These are phyloP conservation scores for Ottelia alismoides DNA, from an alignment of 106 monocot genomes.

Conservation along the genomic window DNA sequence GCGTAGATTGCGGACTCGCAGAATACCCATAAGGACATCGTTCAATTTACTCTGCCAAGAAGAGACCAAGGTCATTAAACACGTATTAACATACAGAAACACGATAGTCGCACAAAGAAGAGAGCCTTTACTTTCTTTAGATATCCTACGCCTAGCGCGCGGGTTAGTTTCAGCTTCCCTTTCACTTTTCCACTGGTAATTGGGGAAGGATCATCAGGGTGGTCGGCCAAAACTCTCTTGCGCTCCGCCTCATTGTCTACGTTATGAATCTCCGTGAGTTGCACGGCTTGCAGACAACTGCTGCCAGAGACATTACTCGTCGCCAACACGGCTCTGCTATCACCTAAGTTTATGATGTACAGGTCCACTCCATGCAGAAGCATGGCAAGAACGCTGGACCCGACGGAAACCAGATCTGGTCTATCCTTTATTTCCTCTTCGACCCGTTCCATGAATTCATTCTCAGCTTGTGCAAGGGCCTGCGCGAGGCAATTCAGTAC, in stretches of 20 bases:
- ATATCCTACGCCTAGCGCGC: conserved; percentile 88
- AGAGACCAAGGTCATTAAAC: background rate
- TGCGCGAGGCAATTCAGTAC: conserved; percentile 43
- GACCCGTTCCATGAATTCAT: conserved; percentile 58
- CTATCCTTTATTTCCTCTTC: conserved; percentile 80
- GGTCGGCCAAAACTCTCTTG: conserved; percentile 42
- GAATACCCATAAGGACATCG: conserved; percentile 81
- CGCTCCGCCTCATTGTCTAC: conserved; percentile 49
- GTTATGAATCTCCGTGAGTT: conserved; percentile 61
- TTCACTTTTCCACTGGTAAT: conserved; percentile 52
- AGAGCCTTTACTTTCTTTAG: conserved; percentile 51
- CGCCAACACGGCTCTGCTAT: conserved; percentile 87
- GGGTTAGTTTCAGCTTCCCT: conserved; percentile 71
- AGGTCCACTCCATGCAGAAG: conserved; percentile 66
- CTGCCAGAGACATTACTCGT: conserved; percentile 7
- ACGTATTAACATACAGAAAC: background rate
- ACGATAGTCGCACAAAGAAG: background rate
- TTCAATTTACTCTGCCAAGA: conserved; percentile 52
- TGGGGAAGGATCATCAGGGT: conserved; percentile 55
- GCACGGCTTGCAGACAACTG: conserved; percentile 29
- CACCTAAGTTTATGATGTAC: conserved; percentile 66
- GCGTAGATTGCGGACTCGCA: conserved; percentile 51
- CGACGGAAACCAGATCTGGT: conserved; percentile 75
- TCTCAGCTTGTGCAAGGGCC: conserved; percentile 73
- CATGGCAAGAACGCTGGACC: conserved; percentile 56